Conservation (phyloP, 2,329 filamentous ascomycete genomes). For the Microsporum audouinii region DNA sequence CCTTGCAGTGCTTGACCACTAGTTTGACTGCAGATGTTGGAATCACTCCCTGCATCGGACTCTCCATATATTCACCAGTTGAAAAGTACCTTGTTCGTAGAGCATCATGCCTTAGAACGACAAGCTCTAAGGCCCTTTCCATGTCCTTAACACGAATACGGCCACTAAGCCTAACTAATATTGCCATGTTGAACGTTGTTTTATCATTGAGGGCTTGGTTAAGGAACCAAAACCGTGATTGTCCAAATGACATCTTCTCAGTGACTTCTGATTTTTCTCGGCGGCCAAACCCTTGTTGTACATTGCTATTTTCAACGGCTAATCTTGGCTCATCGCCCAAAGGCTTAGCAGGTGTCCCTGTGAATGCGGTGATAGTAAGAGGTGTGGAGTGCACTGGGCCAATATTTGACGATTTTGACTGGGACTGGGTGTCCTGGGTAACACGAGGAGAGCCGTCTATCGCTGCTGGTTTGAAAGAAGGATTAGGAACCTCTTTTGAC, state of each 20-base stretch:
- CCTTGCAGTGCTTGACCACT: background rate
- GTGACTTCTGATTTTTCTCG: slow-evolving; percentile 2
- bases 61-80: slow-evolving; percentile 11
- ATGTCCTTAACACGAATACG: slow-evolving; percentile 23
- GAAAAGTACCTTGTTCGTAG: slow-evolving; percentile 25
- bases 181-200: slow-evolving; percentile 33
- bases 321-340: background rate
- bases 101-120: slow-evolving; percentile 24
- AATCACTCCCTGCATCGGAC: slow-evolving; percentile 5
- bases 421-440: background rate
- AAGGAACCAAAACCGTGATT: slow-evolving; percentile 30
- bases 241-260: slow-evolving; percentile 26
- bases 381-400: background rate
- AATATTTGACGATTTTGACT: background rate
- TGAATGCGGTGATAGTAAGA: background rate
- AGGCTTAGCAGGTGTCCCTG: background rate
- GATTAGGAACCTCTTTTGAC: background rate
- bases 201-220: slow-evolving; percentile 21
- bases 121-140: slow-evolving; percentile 23
- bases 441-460: background rate
- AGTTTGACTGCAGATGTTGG: background rate
- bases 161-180: slow-evolving; percentile 25
- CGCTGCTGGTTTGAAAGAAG: background rate
- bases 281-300: background rate
- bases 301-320: background rate